Percentiles rank a stretch among this genome's conserved stretches.
These are phyloP conservation scores for Podochytrium sp. DNA, from an alignment of 192 early-diverging fungal species.

Conservation along the genomic window DNA sequence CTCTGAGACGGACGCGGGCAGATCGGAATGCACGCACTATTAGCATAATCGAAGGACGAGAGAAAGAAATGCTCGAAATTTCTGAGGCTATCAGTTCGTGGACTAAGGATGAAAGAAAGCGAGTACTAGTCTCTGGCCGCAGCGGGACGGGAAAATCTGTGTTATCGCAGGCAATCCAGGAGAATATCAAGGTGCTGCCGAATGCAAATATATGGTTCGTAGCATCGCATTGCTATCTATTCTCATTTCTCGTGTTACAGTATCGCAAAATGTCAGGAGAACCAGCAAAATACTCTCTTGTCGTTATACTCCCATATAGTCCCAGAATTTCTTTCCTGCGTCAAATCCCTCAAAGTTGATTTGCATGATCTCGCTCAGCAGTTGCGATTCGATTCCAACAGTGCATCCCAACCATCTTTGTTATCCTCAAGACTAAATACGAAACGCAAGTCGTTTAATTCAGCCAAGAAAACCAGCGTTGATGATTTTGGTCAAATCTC, in stretches of 20 bases:
- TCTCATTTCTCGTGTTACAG: background rate
- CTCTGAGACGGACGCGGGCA: background rate
- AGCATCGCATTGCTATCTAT: background rate
- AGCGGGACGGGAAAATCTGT: slow-evolving; percentile 28
- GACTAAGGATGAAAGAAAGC: background rate
- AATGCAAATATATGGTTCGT: background rate
- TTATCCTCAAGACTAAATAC: too few relatives aligned
- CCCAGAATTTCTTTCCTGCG: background rate
- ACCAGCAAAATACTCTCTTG: slow-evolving; percentile 23
- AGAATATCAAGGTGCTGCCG: background rate
- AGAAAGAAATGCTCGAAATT: slow-evolving; percentile 4
- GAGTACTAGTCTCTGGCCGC: slow-evolving; percentile 1
- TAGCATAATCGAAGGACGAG: background rate
- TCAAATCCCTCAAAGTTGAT: background rate
- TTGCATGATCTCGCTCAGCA: background rate
- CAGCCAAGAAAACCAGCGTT: too few relatives aligned
- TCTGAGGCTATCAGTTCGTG: background rate
- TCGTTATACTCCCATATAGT: slow-evolving; percentile 3
- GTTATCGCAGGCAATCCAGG: background rate
- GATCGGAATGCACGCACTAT: background rate
- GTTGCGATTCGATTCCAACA: background rate
- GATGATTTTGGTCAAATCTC: too few relatives aligned
- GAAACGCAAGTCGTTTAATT: too few relatives aligned
- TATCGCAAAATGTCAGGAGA: slow-evolving; percentile 21
- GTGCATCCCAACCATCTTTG: too few relatives aligned